Conservation (phyloP, 305 asterid species). For the Rubia peregrina region DNA sequence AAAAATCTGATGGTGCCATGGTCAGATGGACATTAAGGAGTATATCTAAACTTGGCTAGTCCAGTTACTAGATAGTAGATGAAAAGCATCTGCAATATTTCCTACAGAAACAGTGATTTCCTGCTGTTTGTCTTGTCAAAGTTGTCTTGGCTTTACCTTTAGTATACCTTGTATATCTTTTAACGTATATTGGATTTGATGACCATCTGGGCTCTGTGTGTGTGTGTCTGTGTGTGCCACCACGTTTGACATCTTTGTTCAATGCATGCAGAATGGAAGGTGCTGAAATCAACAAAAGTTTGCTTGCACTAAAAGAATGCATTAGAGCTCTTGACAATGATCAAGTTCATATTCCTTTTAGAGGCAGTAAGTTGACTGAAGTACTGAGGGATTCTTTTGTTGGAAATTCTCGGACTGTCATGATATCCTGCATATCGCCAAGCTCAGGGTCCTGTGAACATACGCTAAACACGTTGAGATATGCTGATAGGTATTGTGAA, state of each 20-base stretch:
- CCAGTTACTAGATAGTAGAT: not conserved
- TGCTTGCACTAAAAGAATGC: conserved; percentile 96
- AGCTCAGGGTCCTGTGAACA: conserved; percentile 96
- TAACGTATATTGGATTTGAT: not conserved
- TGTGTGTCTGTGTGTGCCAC: not conserved
- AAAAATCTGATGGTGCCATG: not conserved
- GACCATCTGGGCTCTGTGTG: not conserved
- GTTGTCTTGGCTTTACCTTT: conserved; percentile 1
- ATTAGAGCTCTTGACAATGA: conserved; percentile 98
- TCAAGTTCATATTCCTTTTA: conserved; percentile 92
- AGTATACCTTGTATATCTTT: not conserved
- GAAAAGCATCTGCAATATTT: not conserved
- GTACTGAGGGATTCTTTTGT: conserved; percentile 94
- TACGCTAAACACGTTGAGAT: conserved; percentile 91
- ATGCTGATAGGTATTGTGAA: conserved; percentile 77
- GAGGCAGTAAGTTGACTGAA: conserved; percentile 99
- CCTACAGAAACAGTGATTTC: not conserved
- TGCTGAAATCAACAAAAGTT: conserved; percentile 96
- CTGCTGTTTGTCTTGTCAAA: not conserved
- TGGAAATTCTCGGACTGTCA: conserved; percentile 96
- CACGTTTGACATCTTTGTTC: not conserved
- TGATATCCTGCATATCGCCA: conserved; percentile 94
- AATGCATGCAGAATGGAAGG: conserved; percentile 85
- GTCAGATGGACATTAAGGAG: not conserved
- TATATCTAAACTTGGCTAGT: not conserved